Percentiles rank a stretch among this genome's conserved stretches.
Conservation (phyloP, 768 basidiomycete genomes). For the Tricholoma saponaceum region DNA sequence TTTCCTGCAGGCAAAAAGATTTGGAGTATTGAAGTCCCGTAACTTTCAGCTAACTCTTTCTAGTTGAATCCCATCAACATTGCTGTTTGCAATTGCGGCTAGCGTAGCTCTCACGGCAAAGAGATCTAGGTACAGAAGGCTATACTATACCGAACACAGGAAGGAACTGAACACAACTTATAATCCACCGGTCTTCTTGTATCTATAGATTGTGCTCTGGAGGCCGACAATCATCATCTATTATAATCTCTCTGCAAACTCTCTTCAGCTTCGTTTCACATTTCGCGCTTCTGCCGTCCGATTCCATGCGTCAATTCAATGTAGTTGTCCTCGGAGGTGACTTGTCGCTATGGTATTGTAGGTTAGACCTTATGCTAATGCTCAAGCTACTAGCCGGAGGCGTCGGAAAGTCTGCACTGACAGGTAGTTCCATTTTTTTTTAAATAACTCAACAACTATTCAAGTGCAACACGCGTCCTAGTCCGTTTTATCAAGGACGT, state of each 20-base stretch:
- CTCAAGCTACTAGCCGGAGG: slow-evolving; percentile 59
- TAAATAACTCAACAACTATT: not conserved
- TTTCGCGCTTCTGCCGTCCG: not conserved
- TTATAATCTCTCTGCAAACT: not conserved
- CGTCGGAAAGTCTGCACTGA: slow-evolving; percentile 85
- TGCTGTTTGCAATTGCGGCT: no score
- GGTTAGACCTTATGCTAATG: slow-evolving; percentile 6
- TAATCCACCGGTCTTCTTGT: not conserved
- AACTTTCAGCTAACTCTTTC: not conserved
- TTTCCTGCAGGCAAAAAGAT: not conserved
- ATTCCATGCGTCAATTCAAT: slow-evolving; percentile 63
- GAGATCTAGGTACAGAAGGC: not conserved
- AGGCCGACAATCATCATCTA: not conserved
- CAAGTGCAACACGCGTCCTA: slow-evolving; percentile 13
- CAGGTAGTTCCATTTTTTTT: slow-evolving; percentile 30
- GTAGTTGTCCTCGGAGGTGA: slow-evolving; percentile 81
- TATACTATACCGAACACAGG: not conserved
- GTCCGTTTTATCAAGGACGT: slow-evolving; percentile 71
- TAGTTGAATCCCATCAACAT: not conserved
- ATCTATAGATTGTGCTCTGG: not conserved
- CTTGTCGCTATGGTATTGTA: slow-evolving; percentile 16
- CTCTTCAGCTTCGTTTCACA: not conserved
- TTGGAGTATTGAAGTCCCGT: no score
- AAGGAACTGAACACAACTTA: not conserved
- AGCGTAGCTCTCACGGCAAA: not conserved